Conservation (phyloP, 2,329 filamentous ascomycete genomes). For the Akanthomyces uredinophilus region DNA sequence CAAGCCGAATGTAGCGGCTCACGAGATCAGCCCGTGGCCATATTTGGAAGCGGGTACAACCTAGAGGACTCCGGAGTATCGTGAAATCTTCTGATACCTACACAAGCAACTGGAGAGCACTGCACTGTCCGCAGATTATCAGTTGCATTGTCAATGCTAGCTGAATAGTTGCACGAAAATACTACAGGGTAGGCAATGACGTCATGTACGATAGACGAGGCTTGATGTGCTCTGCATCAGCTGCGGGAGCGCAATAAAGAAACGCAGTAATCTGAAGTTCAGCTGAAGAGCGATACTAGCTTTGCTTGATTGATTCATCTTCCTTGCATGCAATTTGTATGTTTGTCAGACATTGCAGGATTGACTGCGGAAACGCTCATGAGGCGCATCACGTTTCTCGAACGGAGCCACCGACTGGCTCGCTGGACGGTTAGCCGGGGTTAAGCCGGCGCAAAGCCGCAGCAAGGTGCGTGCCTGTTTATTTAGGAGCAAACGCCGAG, state of each 20-base stretch:
- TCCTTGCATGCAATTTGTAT: not conserved
- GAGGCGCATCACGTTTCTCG: not conserved
- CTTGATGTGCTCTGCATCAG: not conserved
- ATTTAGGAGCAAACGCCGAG: not conserved
- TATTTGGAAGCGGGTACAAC: too few species aligned
- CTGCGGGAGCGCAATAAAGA: not conserved
- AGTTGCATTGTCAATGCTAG: not conserved
- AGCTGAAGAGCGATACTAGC: too few species aligned
- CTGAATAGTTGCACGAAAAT: not conserved
- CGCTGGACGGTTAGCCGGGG: not conserved
- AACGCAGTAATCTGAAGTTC: too few species aligned
- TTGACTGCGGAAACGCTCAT: not conserved
- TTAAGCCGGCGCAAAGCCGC: conserved; percentile 12
- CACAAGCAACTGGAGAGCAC: too few species aligned
- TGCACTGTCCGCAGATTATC: too few species aligned
- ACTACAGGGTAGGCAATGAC: not conserved
- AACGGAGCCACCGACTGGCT: conserved; percentile 1
- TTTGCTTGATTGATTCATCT: not conserved
- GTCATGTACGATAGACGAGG: not conserved
- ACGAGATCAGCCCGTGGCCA: too few species aligned
- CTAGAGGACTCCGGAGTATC: too few species aligned
- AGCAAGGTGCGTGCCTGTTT: not conserved
- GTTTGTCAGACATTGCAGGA: not conserved
- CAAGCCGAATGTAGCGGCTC: not conserved
- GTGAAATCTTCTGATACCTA: too few species aligned